phyloP scores from a whole-genome alignment of 2,329 filamentous ascomycete genomes.

The Colletotrichum cereale region DNA sequence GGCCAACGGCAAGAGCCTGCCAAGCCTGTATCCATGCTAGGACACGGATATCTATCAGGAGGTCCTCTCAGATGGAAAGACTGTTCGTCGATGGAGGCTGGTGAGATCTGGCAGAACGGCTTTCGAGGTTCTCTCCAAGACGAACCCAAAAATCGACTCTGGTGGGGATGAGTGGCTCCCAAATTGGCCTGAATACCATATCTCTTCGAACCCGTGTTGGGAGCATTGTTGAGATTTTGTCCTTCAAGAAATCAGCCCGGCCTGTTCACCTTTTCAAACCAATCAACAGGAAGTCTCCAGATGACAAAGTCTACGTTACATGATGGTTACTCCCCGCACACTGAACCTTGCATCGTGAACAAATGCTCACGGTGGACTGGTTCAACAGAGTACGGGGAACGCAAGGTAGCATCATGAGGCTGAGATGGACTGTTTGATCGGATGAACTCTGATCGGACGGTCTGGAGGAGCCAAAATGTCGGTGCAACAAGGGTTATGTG shows the following conservation, averaged over 20 bases:
- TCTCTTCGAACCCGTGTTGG: not conserved
- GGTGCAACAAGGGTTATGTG: conserved; percentile 27
- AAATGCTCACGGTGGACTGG: not conserved
- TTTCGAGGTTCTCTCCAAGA: not conserved
- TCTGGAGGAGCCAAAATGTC: conserved; percentile 16
- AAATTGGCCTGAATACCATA: not conserved
- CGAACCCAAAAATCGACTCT: not conserved
- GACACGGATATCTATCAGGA: conserved; percentile 47
- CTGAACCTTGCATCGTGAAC: conserved; percentile 5
- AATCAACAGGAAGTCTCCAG: not conserved
- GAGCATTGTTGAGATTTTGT: not conserved
- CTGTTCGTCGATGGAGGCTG: not conserved
- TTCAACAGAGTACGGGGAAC: not conserved
- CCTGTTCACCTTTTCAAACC: not conserved
- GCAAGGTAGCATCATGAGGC: not conserved
- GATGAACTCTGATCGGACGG: conserved; percentile 7
- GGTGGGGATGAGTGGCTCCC: not conserved
- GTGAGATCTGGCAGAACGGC: not conserved
- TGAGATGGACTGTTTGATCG: not conserved
- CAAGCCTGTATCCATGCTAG: conserved; percentile 48
- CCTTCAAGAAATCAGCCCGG: not conserved
- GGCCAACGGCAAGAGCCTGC: conserved; percentile 44
- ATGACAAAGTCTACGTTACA: not conserved
- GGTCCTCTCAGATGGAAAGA: not conserved
- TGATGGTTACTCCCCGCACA: not conserved